Conservation (phyloP, 768 basidiomycete species). For the Trametes cubensis region DNA sequence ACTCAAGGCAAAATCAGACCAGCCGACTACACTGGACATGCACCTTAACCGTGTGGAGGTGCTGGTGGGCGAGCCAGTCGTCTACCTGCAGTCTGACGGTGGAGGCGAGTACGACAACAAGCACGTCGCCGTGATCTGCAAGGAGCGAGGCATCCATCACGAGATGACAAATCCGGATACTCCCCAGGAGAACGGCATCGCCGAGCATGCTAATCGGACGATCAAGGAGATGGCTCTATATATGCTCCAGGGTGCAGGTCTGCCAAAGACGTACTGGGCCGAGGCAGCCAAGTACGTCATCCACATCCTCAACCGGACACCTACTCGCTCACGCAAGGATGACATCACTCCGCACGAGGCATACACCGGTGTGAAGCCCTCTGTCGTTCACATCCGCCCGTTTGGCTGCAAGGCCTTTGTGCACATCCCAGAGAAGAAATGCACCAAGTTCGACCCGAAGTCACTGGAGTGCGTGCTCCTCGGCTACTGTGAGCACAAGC, state of each 20-base stretch:
- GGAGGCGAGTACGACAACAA: constrained; percentile 32
- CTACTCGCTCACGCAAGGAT: constrained; percentile 7
- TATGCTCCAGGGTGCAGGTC: constrained; percentile 20
- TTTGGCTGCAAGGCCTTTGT: constrained; percentile 32
- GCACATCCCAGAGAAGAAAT: constrained; percentile 24
- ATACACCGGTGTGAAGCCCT: constrained; percentile 13
- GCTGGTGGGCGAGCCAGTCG: constrained; percentile 18
- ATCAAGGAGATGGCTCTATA: constrained; percentile 15
- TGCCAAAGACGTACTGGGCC: constrained; percentile 23
- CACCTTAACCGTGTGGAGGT: constrained; percentile 23
- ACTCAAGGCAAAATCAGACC: neutral
- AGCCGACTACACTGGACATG: constrained; percentile 15
- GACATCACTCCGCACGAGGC: constrained; percentile 23
- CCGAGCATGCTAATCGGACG: constrained; percentile 41
- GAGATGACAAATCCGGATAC: constrained; percentile 21
- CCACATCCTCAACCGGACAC: constrained; percentile 19
- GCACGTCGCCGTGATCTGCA: constrained; percentile 6
- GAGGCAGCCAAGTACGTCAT: constrained; percentile 10
- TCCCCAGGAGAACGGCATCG: constrained; percentile 39
- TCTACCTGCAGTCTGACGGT: constrained; percentile 26
- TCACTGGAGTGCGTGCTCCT: constrained; percentile 22
- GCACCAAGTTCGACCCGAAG: constrained; percentile 23
- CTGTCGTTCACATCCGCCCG: constrained; percentile 24
- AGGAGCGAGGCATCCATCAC: constrained; percentile 25
- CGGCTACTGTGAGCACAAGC: constrained; percentile 14